Evolutionary conservation across 768 basidiomycete genomes (phyloP).

Genomic region (Plicaturopsis crispa): DNA sequence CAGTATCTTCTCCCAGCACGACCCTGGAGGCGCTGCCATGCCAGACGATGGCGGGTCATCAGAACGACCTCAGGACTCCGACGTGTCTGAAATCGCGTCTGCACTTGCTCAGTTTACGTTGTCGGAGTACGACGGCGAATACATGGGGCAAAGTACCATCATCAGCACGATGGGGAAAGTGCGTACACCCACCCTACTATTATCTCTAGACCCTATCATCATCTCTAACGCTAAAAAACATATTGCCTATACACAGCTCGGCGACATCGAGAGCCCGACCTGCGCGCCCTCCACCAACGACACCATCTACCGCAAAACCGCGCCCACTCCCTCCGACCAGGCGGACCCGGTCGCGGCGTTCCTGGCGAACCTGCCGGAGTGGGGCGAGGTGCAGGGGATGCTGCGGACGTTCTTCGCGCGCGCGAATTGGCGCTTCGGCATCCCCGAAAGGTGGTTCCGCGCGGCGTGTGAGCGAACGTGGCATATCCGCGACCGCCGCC

Average conservation of each 20-base stretch:
- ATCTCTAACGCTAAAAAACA: constrained; percentile 10
- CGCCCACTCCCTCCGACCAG: constrained; percentile 22
- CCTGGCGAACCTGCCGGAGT: constrained; percentile 14
- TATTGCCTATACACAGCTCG: constrained; percentile 21
- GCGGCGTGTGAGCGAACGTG: constrained; percentile 38
- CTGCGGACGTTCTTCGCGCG: constrained; percentile 31
- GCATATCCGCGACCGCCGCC: constrained; percentile 29
- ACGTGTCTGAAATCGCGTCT: constrained; percentile 32
- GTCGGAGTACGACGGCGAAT: constrained; percentile 38
- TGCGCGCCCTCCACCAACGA: constrained; percentile 35
- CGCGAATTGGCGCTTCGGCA: constrained; percentile 43
- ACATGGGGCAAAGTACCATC: constrained; percentile 38
- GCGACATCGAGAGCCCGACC: constrained; percentile 29
- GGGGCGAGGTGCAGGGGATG: constrained; percentile 8
- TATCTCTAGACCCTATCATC: constrained; percentile 3
- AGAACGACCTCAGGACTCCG: constrained; percentile 19
- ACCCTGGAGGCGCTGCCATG: neutral
- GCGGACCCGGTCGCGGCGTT: constrained; percentile 25
- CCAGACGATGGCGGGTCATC: constrained; percentile 7
- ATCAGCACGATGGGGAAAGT: constrained; percentile 41
- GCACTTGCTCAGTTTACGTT: constrained; percentile 35
- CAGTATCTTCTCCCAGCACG: neutral
- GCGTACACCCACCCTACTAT: constrained; percentile 6
- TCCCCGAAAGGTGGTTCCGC: constrained; percentile 42
- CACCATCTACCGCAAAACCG: constrained; percentile 19